A percentile compares a stretch with the other conserved stretches of the same genome.
phyloP scores from a whole-genome alignment of 1,284 basidiomycete species.

The Austroboletus niveus region DNA sequence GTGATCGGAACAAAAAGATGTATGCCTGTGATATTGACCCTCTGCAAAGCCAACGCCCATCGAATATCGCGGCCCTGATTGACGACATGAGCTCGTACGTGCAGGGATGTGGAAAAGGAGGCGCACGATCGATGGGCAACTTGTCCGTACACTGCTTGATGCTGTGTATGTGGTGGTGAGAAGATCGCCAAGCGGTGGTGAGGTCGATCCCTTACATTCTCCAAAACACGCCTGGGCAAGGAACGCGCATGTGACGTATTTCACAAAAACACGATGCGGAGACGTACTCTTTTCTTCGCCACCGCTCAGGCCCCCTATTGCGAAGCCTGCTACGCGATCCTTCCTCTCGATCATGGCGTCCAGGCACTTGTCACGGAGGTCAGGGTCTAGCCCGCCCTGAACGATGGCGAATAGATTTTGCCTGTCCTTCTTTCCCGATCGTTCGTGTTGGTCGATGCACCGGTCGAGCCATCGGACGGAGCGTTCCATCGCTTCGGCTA shows the following conservation, averaged over 20 bases:
- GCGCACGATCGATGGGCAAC: slow-evolving; percentile 70
- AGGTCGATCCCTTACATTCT: slow-evolving; percentile 54
- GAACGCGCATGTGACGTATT: slow-evolving; percentile 6
- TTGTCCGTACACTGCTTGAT: slow-evolving; percentile 77
- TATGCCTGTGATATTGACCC: slow-evolving; percentile 43
- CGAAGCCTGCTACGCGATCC: slow-evolving; percentile 73
- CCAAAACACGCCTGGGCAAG: slow-evolving; percentile 71
- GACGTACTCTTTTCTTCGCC: slow-evolving; percentile 80
- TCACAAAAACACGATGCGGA: not conserved
- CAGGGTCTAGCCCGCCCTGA: slow-evolving; percentile 75
- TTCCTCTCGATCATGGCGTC: slow-evolving; percentile 77
- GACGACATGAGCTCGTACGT: slow-evolving; percentile 6
- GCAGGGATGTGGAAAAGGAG: not conserved
- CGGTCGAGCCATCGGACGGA: slow-evolving; percentile 84
- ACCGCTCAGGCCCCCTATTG: slow-evolving; percentile 81
- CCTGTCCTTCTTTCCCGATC: slow-evolving; percentile 54
- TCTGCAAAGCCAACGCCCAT: slow-evolving; percentile 91
- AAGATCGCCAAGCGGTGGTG: slow-evolving; percentile 2
- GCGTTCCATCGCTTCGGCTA: slow-evolving; percentile 79
- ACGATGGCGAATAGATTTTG: slow-evolving; percentile 89
- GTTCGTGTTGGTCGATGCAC: slow-evolving; percentile 72
- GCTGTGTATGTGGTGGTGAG: slow-evolving; percentile 38
- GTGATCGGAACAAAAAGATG: not conserved
- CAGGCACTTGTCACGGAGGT: slow-evolving; percentile 69
- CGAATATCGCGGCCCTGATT: slow-evolving; percentile 73